phyloP scores from a whole-genome alignment of 2,329 filamentous ascomycete species.

The Akanthomyces muscarius region DNA sequence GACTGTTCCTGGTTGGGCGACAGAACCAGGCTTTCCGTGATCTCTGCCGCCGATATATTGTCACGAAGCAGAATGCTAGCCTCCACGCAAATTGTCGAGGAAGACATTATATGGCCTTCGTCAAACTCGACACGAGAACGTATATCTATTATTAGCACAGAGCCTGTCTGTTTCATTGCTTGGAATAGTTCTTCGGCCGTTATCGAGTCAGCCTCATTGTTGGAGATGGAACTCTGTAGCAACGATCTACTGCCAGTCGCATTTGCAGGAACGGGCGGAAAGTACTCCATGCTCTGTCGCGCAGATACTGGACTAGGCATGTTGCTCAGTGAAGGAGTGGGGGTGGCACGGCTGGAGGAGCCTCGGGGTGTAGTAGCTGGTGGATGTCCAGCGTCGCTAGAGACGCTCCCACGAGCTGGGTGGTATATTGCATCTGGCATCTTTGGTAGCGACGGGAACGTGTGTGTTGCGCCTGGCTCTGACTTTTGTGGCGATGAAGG shows the following conservation, averaged over 20 bases:
- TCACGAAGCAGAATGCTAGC: slow-evolving; percentile 67
- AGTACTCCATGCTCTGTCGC: slow-evolving; percentile 32
- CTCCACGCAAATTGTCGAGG: slow-evolving; percentile 84
- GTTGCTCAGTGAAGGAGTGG: slow-evolving; percentile 38
- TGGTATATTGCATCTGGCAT: slow-evolving; percentile 73
- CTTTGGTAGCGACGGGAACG: slow-evolving; percentile 60
- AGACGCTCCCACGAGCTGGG: slow-evolving; percentile 67
- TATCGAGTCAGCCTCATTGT: slow-evolving; percentile 45
- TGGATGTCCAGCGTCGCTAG: slow-evolving; percentile 59
- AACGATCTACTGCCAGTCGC: slow-evolving; percentile 23
- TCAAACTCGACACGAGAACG: slow-evolving; percentile 77
- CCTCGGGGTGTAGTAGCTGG: slow-evolving; percentile 62
- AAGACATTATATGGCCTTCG: slow-evolving; percentile 80
- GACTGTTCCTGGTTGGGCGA: slow-evolving; percentile 70
- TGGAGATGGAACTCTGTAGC: slow-evolving; percentile 22
- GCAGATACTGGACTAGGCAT: slow-evolving; percentile 26
- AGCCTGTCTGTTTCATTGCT: slow-evolving; percentile 57
- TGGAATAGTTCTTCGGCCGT: slow-evolving; percentile 66
- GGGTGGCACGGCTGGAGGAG: slow-evolving; percentile 58
- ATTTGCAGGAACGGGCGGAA: slow-evolving; percentile 19
- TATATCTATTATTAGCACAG: slow-evolving; percentile 80
- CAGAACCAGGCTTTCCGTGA: slow-evolving; percentile 65
- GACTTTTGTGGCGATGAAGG: slow-evolving; percentile 38
- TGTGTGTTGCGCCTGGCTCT: slow-evolving; percentile 46
- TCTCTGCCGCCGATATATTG: slow-evolving; percentile 58